phyloP scores from a whole-genome alignment of 2,329 filamentous ascomycete species.

The Stromatinia cepivora region DNA sequence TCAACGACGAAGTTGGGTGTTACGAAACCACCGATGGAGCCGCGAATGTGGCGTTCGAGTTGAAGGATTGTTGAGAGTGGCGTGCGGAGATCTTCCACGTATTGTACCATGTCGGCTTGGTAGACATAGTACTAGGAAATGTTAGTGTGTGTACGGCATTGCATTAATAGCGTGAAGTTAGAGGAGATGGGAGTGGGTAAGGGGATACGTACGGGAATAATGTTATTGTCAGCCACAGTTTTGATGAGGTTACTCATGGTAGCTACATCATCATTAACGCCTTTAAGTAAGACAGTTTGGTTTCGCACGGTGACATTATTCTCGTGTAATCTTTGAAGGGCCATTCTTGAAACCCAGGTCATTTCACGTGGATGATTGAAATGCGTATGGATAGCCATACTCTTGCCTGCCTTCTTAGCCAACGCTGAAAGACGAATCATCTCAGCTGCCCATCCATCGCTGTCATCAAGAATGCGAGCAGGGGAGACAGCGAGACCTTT shows the following conservation, averaged over 20 bases:
- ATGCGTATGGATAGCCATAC: constrained; percentile 63
- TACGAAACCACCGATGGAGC: constrained; percentile 62
- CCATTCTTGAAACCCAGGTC: constrained; percentile 57
- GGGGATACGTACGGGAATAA: constrained; percentile 53
- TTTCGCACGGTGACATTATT: constrained; percentile 58
- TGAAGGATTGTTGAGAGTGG: constrained; percentile 59
- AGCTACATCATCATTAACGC: constrained; percentile 56
- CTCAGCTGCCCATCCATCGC: constrained; percentile 55
- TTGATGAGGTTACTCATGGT: constrained; percentile 57
- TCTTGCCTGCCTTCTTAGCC: constrained; percentile 55
- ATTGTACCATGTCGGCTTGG: constrained; percentile 62
- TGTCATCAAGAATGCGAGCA: constrained; percentile 52
- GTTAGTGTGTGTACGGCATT: constrained; percentile 18
- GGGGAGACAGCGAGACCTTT: constrained; percentile 63
- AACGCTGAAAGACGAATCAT: constrained; percentile 53
- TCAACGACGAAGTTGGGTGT: constrained; percentile 64
- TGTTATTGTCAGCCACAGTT: constrained; percentile 55
- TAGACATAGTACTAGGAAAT: constrained; percentile 62
- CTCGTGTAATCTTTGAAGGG: constrained; percentile 52
- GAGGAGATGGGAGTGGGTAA: neutral
- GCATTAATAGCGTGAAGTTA: neutral
- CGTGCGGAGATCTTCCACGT: constrained; percentile 62
- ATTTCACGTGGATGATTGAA: constrained; percentile 65
- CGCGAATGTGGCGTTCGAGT: constrained; percentile 58
- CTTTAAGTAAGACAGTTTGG: constrained; percentile 59